phyloP scores from a whole-genome alignment of 116 monocot species.

The Posidonia oceanica region DNA sequence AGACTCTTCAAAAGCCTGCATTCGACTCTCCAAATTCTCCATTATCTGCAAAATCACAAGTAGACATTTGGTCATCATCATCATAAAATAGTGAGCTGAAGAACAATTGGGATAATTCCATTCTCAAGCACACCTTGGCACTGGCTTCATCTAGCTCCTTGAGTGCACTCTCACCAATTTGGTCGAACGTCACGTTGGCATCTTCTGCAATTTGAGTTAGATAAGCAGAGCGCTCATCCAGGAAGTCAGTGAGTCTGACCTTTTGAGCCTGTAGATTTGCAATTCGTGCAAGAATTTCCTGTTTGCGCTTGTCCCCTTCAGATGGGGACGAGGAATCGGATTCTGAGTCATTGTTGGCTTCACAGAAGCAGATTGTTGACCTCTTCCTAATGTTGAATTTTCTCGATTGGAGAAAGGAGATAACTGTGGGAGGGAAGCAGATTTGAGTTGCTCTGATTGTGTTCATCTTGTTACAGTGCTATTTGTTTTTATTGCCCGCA shows the following conservation, averaged over 20 bases:
- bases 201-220: slow-evolving; percentile 74
- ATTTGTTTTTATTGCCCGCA: too few species aligned
- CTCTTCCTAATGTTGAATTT: slow-evolving; percentile 17
- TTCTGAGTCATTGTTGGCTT: slow-evolving; percentile 26
- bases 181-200: slow-evolving; percentile 18
- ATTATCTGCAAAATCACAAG: slow-evolving; percentile 36
- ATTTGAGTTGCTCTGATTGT: slow-evolving; percentile 1
- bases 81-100: neutral
- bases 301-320: slow-evolving; percentile 58
- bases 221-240: slow-evolving; percentile 52
- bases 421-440: slow-evolving; percentile 11
- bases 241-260: slow-evolving; percentile 60
- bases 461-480: neutral
- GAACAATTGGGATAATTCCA: neutral
- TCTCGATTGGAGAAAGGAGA: neutral
- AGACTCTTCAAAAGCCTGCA: slow-evolving; percentile 52
- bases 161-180: slow-evolving; percentile 48
- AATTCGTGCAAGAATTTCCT: slow-evolving; percentile 72
- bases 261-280: slow-evolving; percentile 80
- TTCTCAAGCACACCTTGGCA: slow-evolving; percentile 25
- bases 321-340: slow-evolving; percentile 16
- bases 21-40: slow-evolving; percentile 55
- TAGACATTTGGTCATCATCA: neutral
- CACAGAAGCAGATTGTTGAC: slow-evolving; percentile 13
- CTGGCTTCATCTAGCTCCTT: slow-evolving; percentile 44